phyloP scores from a whole-genome alignment of 2,329 filamentous ascomycete species.

The Penicillium sp. region DNA sequence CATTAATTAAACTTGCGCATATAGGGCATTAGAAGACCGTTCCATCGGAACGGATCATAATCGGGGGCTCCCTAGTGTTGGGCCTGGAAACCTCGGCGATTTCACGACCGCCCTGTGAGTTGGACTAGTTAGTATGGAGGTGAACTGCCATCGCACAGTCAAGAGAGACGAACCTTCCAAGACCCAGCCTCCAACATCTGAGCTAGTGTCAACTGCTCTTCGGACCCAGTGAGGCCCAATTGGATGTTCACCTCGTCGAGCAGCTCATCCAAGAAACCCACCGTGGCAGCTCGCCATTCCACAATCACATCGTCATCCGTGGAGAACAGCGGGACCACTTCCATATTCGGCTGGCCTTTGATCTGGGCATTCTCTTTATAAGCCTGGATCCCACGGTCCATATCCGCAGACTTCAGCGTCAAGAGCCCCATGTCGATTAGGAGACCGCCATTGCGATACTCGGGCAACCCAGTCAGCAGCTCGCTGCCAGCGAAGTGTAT shows the following conservation, averaged over 20 bases:
- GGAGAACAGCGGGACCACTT: constrained; percentile 70
- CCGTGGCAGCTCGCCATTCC: constrained; percentile 73
- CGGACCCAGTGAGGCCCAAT: constrained; percentile 62
- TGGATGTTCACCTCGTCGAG: constrained; percentile 65
- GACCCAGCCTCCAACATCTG: constrained; percentile 94
- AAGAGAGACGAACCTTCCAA: constrained; percentile 75
- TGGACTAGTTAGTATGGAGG: constrained; percentile 19
- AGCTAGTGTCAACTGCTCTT: constrained; percentile 69
- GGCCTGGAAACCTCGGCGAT: constrained; percentile 92
- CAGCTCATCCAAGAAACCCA: constrained; percentile 70
- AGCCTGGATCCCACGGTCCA: constrained; percentile 66
- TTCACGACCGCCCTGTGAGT: constrained; percentile 74
- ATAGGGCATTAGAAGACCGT: constrained; percentile 73
- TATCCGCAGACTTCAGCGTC: constrained; percentile 68
- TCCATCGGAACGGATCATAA: constrained; percentile 92
- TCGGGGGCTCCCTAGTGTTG: constrained; percentile 94
- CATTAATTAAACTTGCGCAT: constrained; percentile 23
- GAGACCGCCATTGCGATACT: constrained; percentile 88
- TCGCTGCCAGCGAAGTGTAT: constrained; percentile 79
- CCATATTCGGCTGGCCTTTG: constrained; percentile 67
- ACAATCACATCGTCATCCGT: constrained; percentile 75
- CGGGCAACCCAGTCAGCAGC: constrained; percentile 80
- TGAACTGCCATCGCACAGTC: neutral
- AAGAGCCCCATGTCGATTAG: constrained; percentile 81
- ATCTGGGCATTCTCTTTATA: constrained; percentile 69